A percentile compares a stretch with the other conserved stretches of the same genome.
Evolutionary conservation across 805 yeast genomes (phyloP).

Genomic region (Barnettozyma californica): DNA sequence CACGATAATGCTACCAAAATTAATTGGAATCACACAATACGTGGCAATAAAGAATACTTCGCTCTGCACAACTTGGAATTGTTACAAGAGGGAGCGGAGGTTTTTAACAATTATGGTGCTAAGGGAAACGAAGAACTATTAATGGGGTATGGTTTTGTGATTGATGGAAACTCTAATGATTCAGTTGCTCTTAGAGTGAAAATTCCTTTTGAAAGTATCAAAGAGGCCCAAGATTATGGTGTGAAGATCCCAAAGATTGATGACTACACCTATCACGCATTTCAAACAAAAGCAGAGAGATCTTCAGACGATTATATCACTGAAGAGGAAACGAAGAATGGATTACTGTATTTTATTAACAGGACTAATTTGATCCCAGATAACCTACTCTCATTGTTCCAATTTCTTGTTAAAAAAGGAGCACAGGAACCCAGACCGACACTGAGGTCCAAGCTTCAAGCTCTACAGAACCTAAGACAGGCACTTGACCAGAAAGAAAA

Average conservation of each 20-base stretch:
- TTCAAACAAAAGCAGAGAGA: conserved; percentile 10
- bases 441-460: conserved; percentile 52
- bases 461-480: conserved; percentile 46
- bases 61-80: conserved; percentile 16
- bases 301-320: not conserved
- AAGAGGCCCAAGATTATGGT: conserved; percentile 31
- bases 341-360: conserved; percentile 31
- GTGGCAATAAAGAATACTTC: conserved; percentile 14
- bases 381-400: conserved; percentile 28
- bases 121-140: conserved; percentile 86
- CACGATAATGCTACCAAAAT: conserved; percentile 62
- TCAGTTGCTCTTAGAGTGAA: conserved; percentile 58
- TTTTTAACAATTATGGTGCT: conserved; percentile 82
- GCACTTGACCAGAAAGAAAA: conserved; percentile 48
- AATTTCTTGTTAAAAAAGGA: conserved; percentile 27
- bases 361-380: conserved; percentile 16
- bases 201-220: conserved; percentile 27
- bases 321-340: conserved; percentile 23
- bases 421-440: conserved; percentile 32
- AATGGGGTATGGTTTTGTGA: conserved; percentile 72
- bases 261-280: conserved; percentile 38
- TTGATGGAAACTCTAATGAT: conserved; percentile 50
- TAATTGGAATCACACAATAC: conserved; percentile 46
- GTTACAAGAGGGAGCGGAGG: conserved; percentile 33
- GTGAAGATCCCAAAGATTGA: conserved; percentile 33